Percentiles rank a stretch among this genome's conserved stretches.
Conservation (phyloP, 257 asterid species). For the Scutellaria barbata region DNA sequence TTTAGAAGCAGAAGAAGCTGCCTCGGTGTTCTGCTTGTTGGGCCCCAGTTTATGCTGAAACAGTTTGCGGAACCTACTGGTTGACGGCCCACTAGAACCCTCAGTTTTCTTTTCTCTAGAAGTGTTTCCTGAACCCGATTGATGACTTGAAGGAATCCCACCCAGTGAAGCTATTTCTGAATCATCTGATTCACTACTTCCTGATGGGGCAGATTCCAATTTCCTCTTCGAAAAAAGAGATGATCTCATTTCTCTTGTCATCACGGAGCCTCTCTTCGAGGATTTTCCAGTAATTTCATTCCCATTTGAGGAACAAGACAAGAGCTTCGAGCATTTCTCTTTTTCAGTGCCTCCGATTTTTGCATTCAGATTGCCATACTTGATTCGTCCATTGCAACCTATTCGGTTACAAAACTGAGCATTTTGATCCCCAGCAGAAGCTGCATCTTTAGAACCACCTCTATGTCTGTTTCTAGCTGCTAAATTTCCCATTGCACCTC, state of each 20-base stretch:
- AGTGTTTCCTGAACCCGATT: slow-evolving; percentile 32
- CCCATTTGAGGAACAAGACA: slow-evolving; percentile 46
- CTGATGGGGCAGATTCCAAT: slow-evolving; percentile 42
- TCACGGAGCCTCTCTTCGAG: slow-evolving; percentile 39
- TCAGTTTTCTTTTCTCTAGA: slow-evolving; percentile 40
- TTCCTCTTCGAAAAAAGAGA: slow-evolving; percentile 44
- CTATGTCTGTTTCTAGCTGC: slow-evolving; percentile 47
- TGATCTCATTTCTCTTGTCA: slow-evolving; percentile 38
- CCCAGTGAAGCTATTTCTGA: slow-evolving; percentile 37
- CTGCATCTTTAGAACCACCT: slow-evolving; percentile 42
- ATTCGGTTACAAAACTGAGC: slow-evolving; percentile 71
- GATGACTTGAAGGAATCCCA: slow-evolving; percentile 33
- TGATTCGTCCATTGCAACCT: slow-evolving; percentile 83
- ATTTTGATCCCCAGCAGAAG: slow-evolving; percentile 44
- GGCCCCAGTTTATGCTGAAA: slow-evolving; percentile 30
- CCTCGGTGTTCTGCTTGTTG: slow-evolving; percentile 31
- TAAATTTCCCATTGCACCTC: slow-evolving; percentile 41
- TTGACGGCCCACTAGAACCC: slow-evolving; percentile 45
- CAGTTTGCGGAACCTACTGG: slow-evolving; percentile 34
- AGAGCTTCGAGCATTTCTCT: slow-evolving; percentile 47
- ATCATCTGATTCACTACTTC: slow-evolving; percentile 46
- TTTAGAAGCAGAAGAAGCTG: slow-evolving; percentile 46
- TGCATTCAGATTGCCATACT: slow-evolving; percentile 42
- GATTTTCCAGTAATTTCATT: slow-evolving; percentile 50
- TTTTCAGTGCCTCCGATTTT: slow-evolving; percentile 49